Conservation (phyloP, 805 yeast genomes). For the Candida schatavii region DNA sequence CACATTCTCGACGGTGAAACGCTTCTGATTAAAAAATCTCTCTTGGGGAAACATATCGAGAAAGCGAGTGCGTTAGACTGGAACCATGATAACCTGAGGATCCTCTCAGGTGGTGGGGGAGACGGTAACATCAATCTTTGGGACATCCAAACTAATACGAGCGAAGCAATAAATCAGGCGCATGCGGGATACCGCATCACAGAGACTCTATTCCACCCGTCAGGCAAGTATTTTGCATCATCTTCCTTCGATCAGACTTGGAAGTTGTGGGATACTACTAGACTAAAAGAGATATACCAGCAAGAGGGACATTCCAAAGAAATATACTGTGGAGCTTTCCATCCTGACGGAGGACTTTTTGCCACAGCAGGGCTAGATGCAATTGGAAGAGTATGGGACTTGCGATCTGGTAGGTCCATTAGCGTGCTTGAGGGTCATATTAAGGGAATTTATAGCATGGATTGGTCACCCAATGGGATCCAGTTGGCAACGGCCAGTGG, state of each 20-base stretch:
- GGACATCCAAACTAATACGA: slow-evolving; percentile 12
- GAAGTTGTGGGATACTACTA: slow-evolving; percentile 78
- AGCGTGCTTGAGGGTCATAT: slow-evolving; percentile 64
- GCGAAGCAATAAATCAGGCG: slow-evolving; percentile 19
- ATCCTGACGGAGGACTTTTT: slow-evolving; percentile 73
- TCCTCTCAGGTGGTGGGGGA: not conserved
- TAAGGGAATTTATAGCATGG: slow-evolving; percentile 64
- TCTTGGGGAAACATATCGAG: slow-evolving; percentile 50
- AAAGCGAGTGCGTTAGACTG: slow-evolving; percentile 73
- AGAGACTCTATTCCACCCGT: slow-evolving; percentile 63
- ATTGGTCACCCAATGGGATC: slow-evolving; percentile 75
- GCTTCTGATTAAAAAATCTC: slow-evolving; percentile 25
- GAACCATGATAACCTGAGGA: slow-evolving; percentile 35
- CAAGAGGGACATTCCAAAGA: slow-evolving; percentile 89
- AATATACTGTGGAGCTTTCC: slow-evolving; percentile 59
- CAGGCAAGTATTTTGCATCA: slow-evolving; percentile 52
- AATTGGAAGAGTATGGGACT: slow-evolving; percentile 76
- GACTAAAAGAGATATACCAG: slow-evolving; percentile 25
- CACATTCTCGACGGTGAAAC: slow-evolving; percentile 44
- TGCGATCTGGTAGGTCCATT: slow-evolving; percentile 70
- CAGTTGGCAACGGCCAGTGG: slow-evolving; percentile 81
- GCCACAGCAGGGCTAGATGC: slow-evolving; percentile 82
- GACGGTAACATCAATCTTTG: slow-evolving; percentile 20
- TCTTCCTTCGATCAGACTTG: slow-evolving; percentile 86
- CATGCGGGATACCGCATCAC: slow-evolving; percentile 53